These are phyloP conservation scores for Alternaria triticimaculans DNA, from an alignment of 2,329 filamentous ascomycete genomes.

Conservation along the genomic window DNA sequence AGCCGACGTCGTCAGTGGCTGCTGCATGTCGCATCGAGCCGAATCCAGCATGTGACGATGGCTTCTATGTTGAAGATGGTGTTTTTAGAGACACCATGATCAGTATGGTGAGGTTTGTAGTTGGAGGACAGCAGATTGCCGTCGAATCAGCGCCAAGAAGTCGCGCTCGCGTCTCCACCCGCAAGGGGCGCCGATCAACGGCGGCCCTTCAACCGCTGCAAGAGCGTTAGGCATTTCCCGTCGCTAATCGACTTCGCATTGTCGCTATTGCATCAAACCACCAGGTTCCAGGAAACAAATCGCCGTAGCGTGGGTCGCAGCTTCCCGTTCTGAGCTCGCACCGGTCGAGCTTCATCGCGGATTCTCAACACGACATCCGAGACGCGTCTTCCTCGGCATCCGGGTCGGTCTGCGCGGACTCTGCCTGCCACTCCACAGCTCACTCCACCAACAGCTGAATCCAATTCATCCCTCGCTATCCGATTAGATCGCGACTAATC, in stretches of 20 bases:
- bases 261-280: background rate
- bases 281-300: too few species aligned
- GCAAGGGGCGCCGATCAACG: slow-evolving; percentile 2
- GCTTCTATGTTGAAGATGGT: background rate
- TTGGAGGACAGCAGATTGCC: background rate
- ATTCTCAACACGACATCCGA: background rate
- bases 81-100: background rate
- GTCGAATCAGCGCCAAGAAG: background rate
- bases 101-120: background rate
- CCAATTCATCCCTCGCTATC: background rate
- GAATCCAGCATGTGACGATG: background rate
- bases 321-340: background rate
- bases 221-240: background rate
- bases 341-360: background rate
- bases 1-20: slow-evolving; percentile 3
- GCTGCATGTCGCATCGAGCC: background rate
- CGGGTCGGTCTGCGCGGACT: background rate
- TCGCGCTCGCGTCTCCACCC: background rate
- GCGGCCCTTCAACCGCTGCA: background rate
- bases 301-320: background rate
- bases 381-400: background rate
- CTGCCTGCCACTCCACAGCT: background rate
- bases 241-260: background rate
- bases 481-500: background rate
- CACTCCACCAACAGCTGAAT: too few species aligned